Evolutionary conservation across 306 rosid species (phyloP).

Genomic region (Ormosia semicastrata): DNA sequence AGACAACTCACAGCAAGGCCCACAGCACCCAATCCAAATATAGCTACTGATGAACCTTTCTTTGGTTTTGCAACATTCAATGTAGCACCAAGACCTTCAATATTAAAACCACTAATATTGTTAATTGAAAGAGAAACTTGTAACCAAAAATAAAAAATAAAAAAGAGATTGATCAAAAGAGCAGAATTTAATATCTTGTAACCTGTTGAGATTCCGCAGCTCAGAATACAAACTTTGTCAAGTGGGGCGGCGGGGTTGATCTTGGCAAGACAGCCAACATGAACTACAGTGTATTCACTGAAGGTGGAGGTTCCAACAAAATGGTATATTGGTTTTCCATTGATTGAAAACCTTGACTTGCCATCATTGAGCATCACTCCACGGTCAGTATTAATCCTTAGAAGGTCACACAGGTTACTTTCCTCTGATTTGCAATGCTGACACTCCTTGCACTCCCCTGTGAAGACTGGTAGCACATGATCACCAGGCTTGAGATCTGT

Average conservation of each 20-base stretch:
- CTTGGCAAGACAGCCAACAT: conserved; percentile 44
- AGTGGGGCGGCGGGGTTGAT: conserved; percentile 45
- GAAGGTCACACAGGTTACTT: conserved; percentile 48
- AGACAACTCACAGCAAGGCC: conserved; percentile 27
- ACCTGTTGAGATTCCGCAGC: conserved; percentile 50
- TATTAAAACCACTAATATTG: not conserved
- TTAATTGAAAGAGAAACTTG: not conserved
- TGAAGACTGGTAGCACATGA: conserved; percentile 51
- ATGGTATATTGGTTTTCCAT: conserved; percentile 39
- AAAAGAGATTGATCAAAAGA: not conserved
- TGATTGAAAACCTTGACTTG: conserved; percentile 43
- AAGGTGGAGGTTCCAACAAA: conserved; percentile 49
- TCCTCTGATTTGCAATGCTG: conserved; percentile 45
- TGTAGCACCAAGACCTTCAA: conserved; percentile 31
- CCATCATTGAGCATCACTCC: conserved; percentile 44
- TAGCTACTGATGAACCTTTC: conserved; percentile 29
- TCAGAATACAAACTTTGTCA: conserved; percentile 43
- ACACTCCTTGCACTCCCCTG: conserved; percentile 45
- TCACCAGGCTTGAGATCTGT: conserved; percentile 30
- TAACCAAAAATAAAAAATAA: no score
- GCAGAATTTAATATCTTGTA: not conserved
- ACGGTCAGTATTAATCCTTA: conserved; percentile 46
- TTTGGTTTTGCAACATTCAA: conserved; percentile 28
- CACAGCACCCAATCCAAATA: conserved; percentile 27
- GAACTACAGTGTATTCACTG: conserved; percentile 47